Conservation (phyloP, 2,329 filamentous ascomycete species). For the Beauveria varroae region DNA sequence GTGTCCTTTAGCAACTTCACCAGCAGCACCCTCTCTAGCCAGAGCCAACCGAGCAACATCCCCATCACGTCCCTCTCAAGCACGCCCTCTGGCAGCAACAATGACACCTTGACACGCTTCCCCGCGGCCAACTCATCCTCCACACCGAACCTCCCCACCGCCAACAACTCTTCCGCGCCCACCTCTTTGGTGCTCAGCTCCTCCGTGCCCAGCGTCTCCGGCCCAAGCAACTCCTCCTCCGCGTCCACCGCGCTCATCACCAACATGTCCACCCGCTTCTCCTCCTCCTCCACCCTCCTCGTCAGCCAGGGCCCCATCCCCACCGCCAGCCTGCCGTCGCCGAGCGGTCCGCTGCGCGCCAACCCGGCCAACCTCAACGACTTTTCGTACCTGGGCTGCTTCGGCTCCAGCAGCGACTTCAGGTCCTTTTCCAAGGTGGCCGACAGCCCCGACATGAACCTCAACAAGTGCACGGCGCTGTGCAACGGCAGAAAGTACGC, state of each 20-base stretch:
- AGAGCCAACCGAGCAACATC: background rate
- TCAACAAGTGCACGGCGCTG: constrained; percentile 29
- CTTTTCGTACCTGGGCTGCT: constrained; percentile 34
- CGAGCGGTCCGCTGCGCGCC: constrained; percentile 10
- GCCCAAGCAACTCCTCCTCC: background rate
- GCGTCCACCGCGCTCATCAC: constrained; percentile 15
- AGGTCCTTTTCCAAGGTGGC: constrained; percentile 24
- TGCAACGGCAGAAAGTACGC: constrained; percentile 31
- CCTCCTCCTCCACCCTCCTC: background rate
- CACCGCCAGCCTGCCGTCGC: constrained; percentile 8
- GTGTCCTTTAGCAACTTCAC: background rate
- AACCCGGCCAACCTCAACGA: constrained; percentile 27
- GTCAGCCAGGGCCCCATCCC: background rate
- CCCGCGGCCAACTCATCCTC: background rate
- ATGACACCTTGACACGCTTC: background rate
- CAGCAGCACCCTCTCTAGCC: background rate
- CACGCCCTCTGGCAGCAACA: background rate
- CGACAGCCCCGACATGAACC: constrained; percentile 30
- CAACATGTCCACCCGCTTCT: constrained; percentile 13
- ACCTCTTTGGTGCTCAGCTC: background rate
- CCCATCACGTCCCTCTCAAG: background rate
- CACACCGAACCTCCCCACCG: background rate
- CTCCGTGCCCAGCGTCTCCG: too few relatives aligned
- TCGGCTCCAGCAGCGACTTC: constrained; percentile 30
- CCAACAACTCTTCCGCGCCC: constrained; percentile 6